Evolutionary conservation across 495 filamentous ascomycete genomes (phyloP).

Genomic region (Elasticomyces elasticus): DNA sequence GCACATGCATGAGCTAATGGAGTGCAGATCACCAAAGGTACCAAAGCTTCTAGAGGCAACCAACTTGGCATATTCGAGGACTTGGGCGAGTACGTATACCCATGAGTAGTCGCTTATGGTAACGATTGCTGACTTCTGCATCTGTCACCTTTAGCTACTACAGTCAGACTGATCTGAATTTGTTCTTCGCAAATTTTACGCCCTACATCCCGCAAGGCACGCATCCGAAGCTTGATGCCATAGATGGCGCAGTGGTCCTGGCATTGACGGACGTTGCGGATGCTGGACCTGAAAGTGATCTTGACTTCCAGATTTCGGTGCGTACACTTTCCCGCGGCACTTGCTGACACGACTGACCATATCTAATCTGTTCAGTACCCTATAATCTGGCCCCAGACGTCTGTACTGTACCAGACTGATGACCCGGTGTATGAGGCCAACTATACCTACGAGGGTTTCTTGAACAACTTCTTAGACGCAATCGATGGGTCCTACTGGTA

Average conservation of each 20-base stretch:
- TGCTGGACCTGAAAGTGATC: conserved; percentile 26
- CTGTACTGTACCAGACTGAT: conserved; percentile 34
- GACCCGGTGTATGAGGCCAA: conserved; percentile 21
- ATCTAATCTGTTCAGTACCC: too few species aligned
- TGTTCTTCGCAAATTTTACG: conserved; percentile 12
- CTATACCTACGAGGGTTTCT: conserved; percentile 14
- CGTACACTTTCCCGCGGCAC: too few species aligned
- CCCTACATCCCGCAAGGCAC: conserved; percentile 18
- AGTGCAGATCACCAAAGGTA: conserved; percentile 14
- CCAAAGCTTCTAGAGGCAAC: conserved; percentile 1
- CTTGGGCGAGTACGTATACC: too few species aligned
- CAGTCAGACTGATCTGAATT: conserved; percentile 15
- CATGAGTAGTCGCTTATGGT: too few species aligned
- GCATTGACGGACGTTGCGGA: conserved; percentile 2
- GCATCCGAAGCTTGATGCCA: conserved; percentile 13
- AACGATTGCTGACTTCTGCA: too few species aligned
- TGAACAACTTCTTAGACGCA: conserved; percentile 41
- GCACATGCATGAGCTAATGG: too few species aligned
- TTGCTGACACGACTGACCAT: too few species aligned
- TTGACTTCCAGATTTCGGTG: conserved; percentile 32
- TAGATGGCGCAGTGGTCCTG: conserved; percentile 19
- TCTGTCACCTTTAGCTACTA: too few species aligned
- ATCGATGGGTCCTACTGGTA: conserved; percentile 18
- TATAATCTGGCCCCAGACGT: conserved; percentile 34
- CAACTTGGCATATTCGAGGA: conserved; percentile 21